phyloP scores from a whole-genome alignment of 495 filamentous ascomycete species.

The Aspergillus nidulans region DNA sequence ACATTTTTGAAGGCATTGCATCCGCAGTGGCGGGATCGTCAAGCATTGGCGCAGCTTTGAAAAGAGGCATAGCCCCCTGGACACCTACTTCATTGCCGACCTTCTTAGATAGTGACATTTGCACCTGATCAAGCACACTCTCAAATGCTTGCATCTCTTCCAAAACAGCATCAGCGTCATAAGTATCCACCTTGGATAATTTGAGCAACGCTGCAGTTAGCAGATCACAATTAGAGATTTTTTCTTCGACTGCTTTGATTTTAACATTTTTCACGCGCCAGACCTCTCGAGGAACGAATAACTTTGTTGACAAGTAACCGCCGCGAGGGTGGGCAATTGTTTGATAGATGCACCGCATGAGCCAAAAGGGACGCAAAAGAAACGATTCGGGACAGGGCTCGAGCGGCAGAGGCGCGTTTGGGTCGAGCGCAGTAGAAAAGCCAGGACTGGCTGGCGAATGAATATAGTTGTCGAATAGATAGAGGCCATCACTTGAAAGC shows the following conservation, averaged over 20 bases:
- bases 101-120: conserved; percentile 70
- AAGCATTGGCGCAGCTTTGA: conserved; percentile 55
- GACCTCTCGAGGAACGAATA: conserved; percentile 88
- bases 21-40: conserved; percentile 40
- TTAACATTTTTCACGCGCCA: conserved; percentile 95
- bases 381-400: conserved; percentile 89
- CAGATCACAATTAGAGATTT: conserved; percentile 88
- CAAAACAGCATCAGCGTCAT: conserved; percentile 83
- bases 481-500: conserved; percentile 60
- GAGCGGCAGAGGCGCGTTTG: conserved; percentile 64
- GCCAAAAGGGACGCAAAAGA: conserved; percentile 89
- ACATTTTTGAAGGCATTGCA: conserved; percentile 44
- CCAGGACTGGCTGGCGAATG: conserved; percentile 67
- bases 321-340: conserved; percentile 87
- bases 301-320: conserved; percentile 82
- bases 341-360: conserved; percentile 90
- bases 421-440: conserved; percentile 56
- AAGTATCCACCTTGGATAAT: conserved; percentile 75
- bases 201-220: conserved; percentile 86
- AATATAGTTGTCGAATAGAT: conserved; percentile 82
- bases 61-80: conserved; percentile 60
- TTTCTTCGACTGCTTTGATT: conserved; percentile 84
- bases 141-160: conserved; percentile 97
- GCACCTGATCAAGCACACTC: conserved; percentile 78
- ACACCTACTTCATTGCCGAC: conserved; percentile 88